These are phyloP conservation scores for Zygnema cylindricum DNA, from an alignment of 139 green algal species.

Conservation along the genomic window DNA sequence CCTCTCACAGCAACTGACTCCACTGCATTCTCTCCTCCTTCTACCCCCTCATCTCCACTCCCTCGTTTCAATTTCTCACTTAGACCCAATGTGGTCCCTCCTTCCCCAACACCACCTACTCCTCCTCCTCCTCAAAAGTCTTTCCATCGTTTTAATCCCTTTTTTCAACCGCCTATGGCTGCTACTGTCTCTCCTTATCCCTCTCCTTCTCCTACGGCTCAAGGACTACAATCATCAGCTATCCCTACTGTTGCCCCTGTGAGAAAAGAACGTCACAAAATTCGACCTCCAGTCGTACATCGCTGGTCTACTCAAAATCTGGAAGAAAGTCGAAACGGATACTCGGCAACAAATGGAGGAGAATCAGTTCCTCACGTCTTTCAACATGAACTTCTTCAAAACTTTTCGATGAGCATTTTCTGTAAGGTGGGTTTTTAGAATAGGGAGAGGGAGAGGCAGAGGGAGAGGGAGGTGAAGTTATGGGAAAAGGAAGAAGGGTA, in stretches of 20 bases:
- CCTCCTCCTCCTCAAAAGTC: constrained; percentile 4
- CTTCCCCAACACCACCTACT: background rate
- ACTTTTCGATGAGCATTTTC: constrained; percentile 94
- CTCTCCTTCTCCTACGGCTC: background rate
- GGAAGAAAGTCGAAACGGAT: constrained; percentile 1
- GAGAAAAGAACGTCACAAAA: constrained; percentile 70
- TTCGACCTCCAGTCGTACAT: constrained; percentile 91
- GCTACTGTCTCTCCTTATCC: constrained; percentile 18
- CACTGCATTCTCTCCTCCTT: no score
- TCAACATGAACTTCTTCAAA: constrained; percentile 91
- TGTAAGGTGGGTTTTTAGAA: constrained; percentile 82
- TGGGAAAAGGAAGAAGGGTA: no score
- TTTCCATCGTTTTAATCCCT: constrained; percentile 25
- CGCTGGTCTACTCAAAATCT: constrained; percentile 64
- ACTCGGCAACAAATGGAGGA: constrained; percentile 2
- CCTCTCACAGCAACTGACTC: no score
- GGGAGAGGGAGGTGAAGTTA: no score
- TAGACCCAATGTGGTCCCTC: no score
- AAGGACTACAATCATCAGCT: constrained; percentile 15
- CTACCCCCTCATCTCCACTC: no score
- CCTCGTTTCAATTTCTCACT: no score
- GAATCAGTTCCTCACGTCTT: constrained; percentile 74
- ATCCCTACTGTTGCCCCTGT: constrained; percentile 12
- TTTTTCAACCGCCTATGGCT: no score
- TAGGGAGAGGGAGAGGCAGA: no score